A percentile compares a stretch with the other conserved stretches of the same genome.
These are phyloP conservation scores for Davidsoniella australis DNA, from an alignment of 2,329 filamentous ascomycete genomes.

Conservation along the genomic window DNA sequence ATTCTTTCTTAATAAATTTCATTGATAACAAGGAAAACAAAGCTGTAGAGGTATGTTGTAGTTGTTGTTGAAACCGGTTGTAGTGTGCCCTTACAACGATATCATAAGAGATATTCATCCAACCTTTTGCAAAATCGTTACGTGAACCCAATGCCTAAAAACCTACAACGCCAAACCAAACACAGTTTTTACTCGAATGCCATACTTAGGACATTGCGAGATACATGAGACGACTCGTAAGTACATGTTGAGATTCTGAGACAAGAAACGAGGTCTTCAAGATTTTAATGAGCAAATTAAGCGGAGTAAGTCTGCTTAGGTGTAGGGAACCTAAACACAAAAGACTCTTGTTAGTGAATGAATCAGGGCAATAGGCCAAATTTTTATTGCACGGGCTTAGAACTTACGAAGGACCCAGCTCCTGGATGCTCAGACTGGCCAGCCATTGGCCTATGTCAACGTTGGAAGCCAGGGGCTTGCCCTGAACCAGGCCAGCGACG, in stretches of 20 bases:
- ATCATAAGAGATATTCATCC: slow-evolving; percentile 1
- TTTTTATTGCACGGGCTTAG: neutral
- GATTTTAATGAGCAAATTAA: slow-evolving; percentile 2
- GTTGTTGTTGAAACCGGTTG: slow-evolving; percentile 40
- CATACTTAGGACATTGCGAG: too few relatives aligned
- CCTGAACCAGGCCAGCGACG: slow-evolving; percentile 72
- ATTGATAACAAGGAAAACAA: slow-evolving; percentile 1
- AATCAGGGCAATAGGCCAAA: neutral
- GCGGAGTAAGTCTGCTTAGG: slow-evolving; percentile 61
- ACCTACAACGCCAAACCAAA: slow-evolving; percentile 11
- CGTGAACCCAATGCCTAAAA: slow-evolving; percentile 11
- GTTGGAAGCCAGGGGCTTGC: slow-evolving; percentile 58
- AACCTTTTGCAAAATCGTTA: slow-evolving; percentile 10
- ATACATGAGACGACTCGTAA: neutral
- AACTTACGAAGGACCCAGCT: slow-evolving; percentile 87
- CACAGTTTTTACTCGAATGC: neutral
- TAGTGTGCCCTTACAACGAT: slow-evolving; percentile 6
- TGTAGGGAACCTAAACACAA: slow-evolving; percentile 48
- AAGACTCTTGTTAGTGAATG: slow-evolving; percentile 1
- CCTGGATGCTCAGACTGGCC: slow-evolving; percentile 81
- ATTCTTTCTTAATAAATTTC: neutral
- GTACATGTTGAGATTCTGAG: slow-evolving; percentile 12
- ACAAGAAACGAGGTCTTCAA: neutral
- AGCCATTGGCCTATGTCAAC: slow-evolving; percentile 96
- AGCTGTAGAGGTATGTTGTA: slow-evolving; percentile 6